These are phyloP conservation scores for Glarea lozoyensis DNA, from an alignment of 495 filamentous ascomycete genomes.

Conservation along the genomic window DNA sequence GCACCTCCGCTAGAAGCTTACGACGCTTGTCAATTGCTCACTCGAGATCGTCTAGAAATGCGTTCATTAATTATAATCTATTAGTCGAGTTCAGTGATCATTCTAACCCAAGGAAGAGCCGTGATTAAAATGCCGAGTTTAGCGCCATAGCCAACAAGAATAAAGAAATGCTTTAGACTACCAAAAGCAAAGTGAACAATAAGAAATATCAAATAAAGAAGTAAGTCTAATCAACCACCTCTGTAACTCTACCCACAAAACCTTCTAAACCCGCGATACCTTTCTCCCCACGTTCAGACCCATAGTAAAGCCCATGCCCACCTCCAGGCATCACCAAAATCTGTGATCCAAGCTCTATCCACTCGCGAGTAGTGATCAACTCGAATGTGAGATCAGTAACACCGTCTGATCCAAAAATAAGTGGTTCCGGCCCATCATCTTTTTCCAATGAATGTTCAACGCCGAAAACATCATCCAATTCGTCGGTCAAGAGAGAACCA, in stretches of 20 bases:
- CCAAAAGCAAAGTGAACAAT: background rate
- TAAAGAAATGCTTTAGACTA: too few species aligned
- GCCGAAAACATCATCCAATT: conserved; percentile 53
- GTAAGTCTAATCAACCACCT: conserved; percentile 35
- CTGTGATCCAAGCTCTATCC: conserved; percentile 71
- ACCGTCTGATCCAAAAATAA: conserved; percentile 25
- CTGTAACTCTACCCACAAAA: conserved; percentile 53
- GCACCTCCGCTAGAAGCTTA: too few species aligned
- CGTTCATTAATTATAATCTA: too few species aligned
- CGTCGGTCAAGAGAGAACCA: conserved; percentile 22
- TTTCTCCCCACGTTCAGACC: conserved; percentile 43
- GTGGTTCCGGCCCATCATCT: conserved; percentile 24
- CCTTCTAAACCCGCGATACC: conserved; percentile 55
- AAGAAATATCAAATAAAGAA: background rate
- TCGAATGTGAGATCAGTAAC: conserved; percentile 63
- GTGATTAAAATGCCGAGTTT: too few species aligned
- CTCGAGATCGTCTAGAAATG: too few species aligned
- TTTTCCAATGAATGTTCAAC: conserved; percentile 48
- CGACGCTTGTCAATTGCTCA: too few species aligned
- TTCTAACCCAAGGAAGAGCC: too few species aligned
- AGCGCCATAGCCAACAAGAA: too few species aligned
- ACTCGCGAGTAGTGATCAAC: conserved; percentile 69
- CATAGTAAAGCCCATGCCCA: conserved; percentile 35
- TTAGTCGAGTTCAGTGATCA: too few species aligned
- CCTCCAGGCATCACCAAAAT: conserved; percentile 70